Evolutionary conservation across 495 filamentous ascomycete genomes (phyloP), one percentile per base, ranked within the genome.

Genomic region (Hyaloscypha variabilis): DNA sequence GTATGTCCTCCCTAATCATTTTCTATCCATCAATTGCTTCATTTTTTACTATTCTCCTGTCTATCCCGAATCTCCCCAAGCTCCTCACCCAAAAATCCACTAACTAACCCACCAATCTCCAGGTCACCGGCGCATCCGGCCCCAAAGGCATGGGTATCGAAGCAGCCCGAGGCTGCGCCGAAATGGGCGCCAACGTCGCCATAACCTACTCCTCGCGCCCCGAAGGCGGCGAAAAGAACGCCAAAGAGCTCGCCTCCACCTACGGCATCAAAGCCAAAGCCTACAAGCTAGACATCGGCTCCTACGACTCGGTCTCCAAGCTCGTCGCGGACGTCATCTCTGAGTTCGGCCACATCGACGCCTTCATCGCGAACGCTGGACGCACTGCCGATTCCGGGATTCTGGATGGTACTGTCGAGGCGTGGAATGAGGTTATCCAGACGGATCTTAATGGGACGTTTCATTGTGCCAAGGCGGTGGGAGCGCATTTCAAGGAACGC

Each of bases 111-210:
- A 46, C 11, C 14, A 17, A 17, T 46, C 4, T 4, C 14, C 17
- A 46, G 39, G 17, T 46, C 29, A 91, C 89, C 29, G 89, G 89
- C 63, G 89, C 88, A 53, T 89, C 88, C 42, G 89, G 88, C 14
- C 78, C 88, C 51, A 82, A 69, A 28, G 89, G 89, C 36, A 91
- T 91, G 81, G 89, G 89, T 60, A 90, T 89, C 67, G 88, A 91
- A 74, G 87, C 88, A 55, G 88, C 89, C 2, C 87, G 88, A 17
- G 89, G 88, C 59, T 88, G 85, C 69, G 89, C 89, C 39, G 89
- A 91, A 71, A 85, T 90, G 79, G 89, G 89, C 36, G 89, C 88
- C 69, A 81, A 90, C 75, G 73, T 91, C 24, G 86, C 87, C 73
- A 80, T 90, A 75, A 89, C 87, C 64, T 91, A 90, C 73, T 70